Evolutionary conservation across 2,329 filamentous ascomycete species (phyloP), one percentile per base, ranked within the genome.

Genomic region (Epichloe festucae): DNA sequence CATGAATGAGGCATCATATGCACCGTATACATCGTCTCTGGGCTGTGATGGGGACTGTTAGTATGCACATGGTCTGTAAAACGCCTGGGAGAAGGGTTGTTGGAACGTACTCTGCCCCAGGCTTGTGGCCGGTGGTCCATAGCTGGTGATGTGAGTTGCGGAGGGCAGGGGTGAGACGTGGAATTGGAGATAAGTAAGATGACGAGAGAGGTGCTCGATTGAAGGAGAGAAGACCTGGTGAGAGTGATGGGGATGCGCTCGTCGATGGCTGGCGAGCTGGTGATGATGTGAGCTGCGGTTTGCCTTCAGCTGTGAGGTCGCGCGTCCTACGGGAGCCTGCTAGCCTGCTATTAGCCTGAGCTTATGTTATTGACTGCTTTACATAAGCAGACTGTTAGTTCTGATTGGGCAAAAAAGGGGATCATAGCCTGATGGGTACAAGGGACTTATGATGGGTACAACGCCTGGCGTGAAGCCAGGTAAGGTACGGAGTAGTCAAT

Each of bases 1-100:
- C 66, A 97, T 84, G 69, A 91, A 90, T 53, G 89, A 87, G 65
- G 77, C 74, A 72, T 97, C 88, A 72, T 98, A 98, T 63, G 85
- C 77, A 62, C 93, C 93, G 73, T 97, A 98, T 65, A 97, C 78
- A 70, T 98, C 93, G 72, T 98, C 88, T 78, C 93, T 85, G 66
- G 93, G 93, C 93, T 98, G 63, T 56, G 45, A 51, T 43, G 35
- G 35, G 15, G 19, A 23, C 44, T 52, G 49, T 51, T 60, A 54
- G 34, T 39, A 10, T 45, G 14, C 17, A 62, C 55, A 49, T 41
- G 49, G 11, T 39, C 47, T 42, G 14, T 11, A 43, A 23, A 23
- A 14, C 5, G 17, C 21, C 12, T 10, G 50, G 12, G 27, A n/a
- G 15, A 39, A 49, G 55, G 68, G 51, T 46, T 38, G 51, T 35